A percentile compares a stretch with the other conserved stretches of the same genome.
phyloP scores from a whole-genome alignment of 306 rosid species.

The Luffa aegyptiaca region DNA sequence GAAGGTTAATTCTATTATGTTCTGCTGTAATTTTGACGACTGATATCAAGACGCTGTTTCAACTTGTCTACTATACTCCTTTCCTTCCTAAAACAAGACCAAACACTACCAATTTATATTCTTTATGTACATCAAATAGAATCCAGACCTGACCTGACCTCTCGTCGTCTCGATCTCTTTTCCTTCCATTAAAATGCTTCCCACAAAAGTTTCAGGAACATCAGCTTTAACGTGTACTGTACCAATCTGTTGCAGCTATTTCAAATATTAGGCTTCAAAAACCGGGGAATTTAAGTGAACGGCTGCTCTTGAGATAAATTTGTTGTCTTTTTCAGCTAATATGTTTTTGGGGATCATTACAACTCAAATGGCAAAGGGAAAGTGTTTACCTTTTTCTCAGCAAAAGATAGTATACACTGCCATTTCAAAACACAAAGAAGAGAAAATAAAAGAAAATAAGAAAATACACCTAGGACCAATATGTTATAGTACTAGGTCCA shows the following conservation, averaged over 20 bases:
- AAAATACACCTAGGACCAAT: background rate
- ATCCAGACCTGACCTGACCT: background rate
- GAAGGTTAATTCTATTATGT: background rate
- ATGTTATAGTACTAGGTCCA: background rate
- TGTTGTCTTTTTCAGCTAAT: background rate
- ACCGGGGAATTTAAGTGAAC: background rate
- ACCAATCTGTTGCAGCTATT: background rate
- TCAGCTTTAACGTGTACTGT: background rate
- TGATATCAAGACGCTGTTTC: background rate
- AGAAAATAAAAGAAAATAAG: background rate
- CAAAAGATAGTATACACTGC: background rate
- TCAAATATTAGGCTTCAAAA: background rate
- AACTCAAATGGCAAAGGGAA: conserved; percentile 1
- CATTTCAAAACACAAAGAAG: background rate
- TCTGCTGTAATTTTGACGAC: background rate
- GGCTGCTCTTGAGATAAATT: background rate
- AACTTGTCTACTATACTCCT: background rate
- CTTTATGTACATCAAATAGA: background rate
- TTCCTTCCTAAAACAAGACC: background rate
- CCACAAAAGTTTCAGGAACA: background rate
- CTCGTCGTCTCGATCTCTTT: background rate
- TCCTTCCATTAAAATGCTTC: background rate
- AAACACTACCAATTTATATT: background rate
- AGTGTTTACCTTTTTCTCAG: background rate
- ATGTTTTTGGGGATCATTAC: background rate